Percentiles rank a stretch among this genome's conserved stretches.
Conservation (phyloP, 2,329 filamentous ascomycete species). For the Trichoderma aggressivum region DNA sequence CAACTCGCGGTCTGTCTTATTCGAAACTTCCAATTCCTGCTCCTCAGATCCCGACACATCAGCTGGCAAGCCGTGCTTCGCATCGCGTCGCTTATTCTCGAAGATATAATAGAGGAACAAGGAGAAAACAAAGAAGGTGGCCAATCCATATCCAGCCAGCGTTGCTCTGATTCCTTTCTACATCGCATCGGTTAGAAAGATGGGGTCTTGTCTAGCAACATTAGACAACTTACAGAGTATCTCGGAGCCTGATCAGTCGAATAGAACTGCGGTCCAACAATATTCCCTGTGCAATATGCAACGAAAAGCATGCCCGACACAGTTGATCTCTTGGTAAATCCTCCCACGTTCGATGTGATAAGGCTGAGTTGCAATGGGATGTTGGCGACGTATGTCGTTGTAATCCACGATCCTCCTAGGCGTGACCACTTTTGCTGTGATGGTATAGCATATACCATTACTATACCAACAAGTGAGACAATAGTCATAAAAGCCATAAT, state of each 20-base stretch:
- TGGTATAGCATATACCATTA: neutral
- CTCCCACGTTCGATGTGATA: constrained; percentile 53
- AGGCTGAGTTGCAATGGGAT: constrained; percentile 54
- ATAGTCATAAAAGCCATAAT: neutral
- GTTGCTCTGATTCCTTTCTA: constrained; percentile 52
- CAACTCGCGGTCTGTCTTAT: neutral
- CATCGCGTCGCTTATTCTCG: constrained; percentile 50
- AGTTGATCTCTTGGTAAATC: constrained; percentile 58
- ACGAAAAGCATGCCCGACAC: constrained; percentile 54
- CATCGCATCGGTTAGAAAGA: neutral
- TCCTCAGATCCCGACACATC: neutral
- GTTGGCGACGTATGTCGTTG: constrained; percentile 34
- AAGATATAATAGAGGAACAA: constrained; percentile 46
- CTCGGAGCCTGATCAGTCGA: constrained; percentile 45
- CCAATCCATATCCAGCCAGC: constrained; percentile 52
- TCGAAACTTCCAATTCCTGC: neutral
- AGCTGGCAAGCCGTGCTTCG: neutral
- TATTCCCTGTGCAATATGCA: constrained; percentile 54
- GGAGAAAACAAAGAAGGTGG: constrained; percentile 40
- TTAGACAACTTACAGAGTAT: constrained; percentile 42
- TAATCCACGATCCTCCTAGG: neutral
- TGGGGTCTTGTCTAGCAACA: neutral
- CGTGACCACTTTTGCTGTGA: neutral
- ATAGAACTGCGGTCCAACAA: constrained; percentile 55
- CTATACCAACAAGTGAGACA: neutral